Percentiles rank a stretch among this genome's conserved stretches.
phyloP scores from a whole-genome alignment of 225 moss, liverwort and hornwort genomes.

The Bryoerythrophyllum caledonicum region DNA sequence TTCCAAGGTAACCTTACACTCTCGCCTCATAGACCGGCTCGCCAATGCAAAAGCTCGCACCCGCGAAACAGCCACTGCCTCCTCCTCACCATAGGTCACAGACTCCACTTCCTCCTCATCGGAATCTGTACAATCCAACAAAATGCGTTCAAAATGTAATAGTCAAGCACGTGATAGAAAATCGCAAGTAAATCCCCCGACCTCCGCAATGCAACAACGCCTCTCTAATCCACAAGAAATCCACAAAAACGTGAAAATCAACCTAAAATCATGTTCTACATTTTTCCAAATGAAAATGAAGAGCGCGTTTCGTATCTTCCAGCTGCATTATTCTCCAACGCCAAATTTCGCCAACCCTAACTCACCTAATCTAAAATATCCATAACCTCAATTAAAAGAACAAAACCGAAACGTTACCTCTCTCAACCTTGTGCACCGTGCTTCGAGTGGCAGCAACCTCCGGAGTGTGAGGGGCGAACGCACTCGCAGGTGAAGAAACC shows the following conservation, averaged over 20 bases:
- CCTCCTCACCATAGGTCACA: constrained; percentile 16
- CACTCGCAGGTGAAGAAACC: constrained; percentile 19
- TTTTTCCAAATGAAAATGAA: background rate
- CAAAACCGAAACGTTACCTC: constrained; percentile 24
- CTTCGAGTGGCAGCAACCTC: constrained; percentile 23
- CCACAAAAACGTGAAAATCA: background rate
- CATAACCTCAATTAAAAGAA: constrained; percentile 3
- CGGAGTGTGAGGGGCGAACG: constrained; percentile 28
- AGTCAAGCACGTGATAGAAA: too few relatives aligned
- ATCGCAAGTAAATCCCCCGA: background rate
- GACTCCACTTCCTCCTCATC: constrained; percentile 24
- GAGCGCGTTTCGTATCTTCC: background rate
- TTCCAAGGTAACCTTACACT: constrained; percentile 43
- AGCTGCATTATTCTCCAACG: background rate
- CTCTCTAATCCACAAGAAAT: background rate
- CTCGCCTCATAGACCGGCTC: constrained; percentile 3
- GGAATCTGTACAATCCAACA: constrained; percentile 30
- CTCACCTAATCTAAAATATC: background rate
- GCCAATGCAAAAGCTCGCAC: constrained; percentile 40
- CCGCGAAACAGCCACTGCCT: constrained; percentile 41
- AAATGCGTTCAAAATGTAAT: too few relatives aligned
- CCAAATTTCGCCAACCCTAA: background rate
- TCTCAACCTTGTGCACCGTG: constrained; percentile 1
- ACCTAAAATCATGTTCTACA: background rate
- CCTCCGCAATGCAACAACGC: background rate